phyloP scores from a whole-genome alignment of 371 early-diverging fungal genomes.

The Mortierella sp. region DNA sequence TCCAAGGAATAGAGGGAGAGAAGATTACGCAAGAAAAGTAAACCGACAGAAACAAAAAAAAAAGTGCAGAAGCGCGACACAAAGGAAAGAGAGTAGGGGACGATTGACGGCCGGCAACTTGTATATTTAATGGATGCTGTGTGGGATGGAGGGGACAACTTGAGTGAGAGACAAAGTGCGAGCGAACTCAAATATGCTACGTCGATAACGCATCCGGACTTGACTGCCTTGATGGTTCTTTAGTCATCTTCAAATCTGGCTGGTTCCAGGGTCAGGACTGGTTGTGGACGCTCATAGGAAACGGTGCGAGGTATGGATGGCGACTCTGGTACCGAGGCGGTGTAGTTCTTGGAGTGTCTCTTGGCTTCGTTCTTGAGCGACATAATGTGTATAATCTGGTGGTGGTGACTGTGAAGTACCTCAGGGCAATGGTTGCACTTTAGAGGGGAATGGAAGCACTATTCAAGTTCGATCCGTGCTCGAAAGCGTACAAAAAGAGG shows the following conservation, averaged over 20 bases:
- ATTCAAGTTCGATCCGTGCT: too few species aligned
- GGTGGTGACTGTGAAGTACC: background rate
- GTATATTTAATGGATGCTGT: too few species aligned
- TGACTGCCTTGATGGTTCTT: background rate
- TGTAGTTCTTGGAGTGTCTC: background rate
- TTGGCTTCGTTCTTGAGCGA: background rate
- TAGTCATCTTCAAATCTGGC: background rate
- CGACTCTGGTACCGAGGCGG: background rate
- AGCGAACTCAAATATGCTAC: background rate
- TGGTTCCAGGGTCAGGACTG: background rate
- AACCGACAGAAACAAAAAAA: too few species aligned
- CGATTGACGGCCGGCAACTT: too few species aligned
- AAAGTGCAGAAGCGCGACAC: too few species aligned
- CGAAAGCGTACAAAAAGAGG: background rate
- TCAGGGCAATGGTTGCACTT: too few species aligned
- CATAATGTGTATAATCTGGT: too few species aligned
- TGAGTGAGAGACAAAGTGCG: too few species aligned
- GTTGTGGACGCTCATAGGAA: background rate
- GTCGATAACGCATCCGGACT: background rate
- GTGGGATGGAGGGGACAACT: background rate
- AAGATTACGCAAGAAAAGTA: too few species aligned
- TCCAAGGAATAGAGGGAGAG: too few species aligned
- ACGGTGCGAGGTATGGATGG: background rate
- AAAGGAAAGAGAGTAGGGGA: too few species aligned
- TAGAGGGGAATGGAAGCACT: too few species aligned